Evolutionary conservation across 345 rosid species (phyloP), one percentile per base, ranked within the genome.

Genomic region (Citrus australasica): DNA sequence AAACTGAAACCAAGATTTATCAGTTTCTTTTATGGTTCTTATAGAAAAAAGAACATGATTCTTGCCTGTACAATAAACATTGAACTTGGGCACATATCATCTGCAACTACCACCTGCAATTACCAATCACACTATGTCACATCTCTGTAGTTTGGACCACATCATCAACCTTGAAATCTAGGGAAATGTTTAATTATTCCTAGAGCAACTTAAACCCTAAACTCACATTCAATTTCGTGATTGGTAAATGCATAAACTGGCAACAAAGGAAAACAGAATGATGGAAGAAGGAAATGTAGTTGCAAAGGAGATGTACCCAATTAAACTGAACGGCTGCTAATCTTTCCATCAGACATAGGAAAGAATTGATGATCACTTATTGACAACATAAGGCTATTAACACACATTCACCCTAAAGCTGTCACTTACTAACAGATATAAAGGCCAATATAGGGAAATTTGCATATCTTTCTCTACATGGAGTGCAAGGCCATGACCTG

Each of bases 21-120:
- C 48, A n/a, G 48, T 56, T 42, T 74, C 69, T 76, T 71, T 69
- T 35, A n/a, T 55, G 42, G 71, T 71, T 82, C 71, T 65, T 73
- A 75, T 76, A 69, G 75, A 79, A 86, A 59, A 69, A 86, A 46
- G 76, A 81, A 69, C 80, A 76, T 71, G 86, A 87, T 86, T 82
- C 90, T 87, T 89, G 96, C 92, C 87, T 87, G 88, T 84, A 80
- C 77, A 88, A 84, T 79, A 85, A 87, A 87, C 82, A 92, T 77
- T 89, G 91, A 86, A 85, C 87, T 81, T 80, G 83, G 84, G 84
- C 85, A 92, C 67, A 85, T 77, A 86, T 87, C 90, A 84, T 84
- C 90, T 67, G 88, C 85, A 84, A 89, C 87, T 89, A 87, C 80
- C 83, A 85, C 91, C 96, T 89, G 96, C 92, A 90, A 90, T 89